Base-by-base conservation (phyloP, 1,139 yeast genomes). In the Groenewaldozyma sp. region DNA sequence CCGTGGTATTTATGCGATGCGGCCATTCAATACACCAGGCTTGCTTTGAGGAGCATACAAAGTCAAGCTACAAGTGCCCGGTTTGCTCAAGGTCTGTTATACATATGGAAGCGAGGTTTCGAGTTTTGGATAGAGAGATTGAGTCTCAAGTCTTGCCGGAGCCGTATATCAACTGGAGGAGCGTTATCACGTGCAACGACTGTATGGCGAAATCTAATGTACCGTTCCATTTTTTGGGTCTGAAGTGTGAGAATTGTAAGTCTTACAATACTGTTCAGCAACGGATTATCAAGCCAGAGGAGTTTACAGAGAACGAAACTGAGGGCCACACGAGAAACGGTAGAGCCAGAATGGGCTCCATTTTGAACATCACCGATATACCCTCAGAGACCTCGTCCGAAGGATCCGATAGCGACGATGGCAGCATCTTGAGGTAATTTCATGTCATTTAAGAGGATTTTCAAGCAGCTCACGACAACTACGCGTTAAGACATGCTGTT, bases 11-110 rank as follows among this genome's bases (percentile, higher is more conserved):
- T 59, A 86, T 88, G 95, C 73, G 76, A 37, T 88, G 97, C 61
- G 96, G 96, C 3, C 97, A 88, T 62, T 84, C 94, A 36, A 87
- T 88, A 45, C 97, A 88, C 62, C 87, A 86, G 56, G 58, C 63
- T 26, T 88, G 97, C 58, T 87, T 78, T 56, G 78, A 78, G 44
- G 91, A 83, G 50, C 77, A 82, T 57, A 75, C 86, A 16, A 73
- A 77, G 49, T 86, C 82, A 55, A 76, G 84, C 17, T 87, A 84
- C 66, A 83, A 83, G 57, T 88, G 97, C 59, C 97, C 97, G 1
- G 71, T 86, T 2, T 88, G 97, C 57, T 79, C 84, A 39, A 77
- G 83, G 49, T 80, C 95, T 0, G 75, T 88, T 34, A 70, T 82
- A 29, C 84, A 86, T 61, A 87, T 88, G 75, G 95, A 83, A 50